Evolutionary conservation across 768 basidiomycete genomes (phyloP).

Genomic region (Rhizopogon vesiculosus): DNA sequence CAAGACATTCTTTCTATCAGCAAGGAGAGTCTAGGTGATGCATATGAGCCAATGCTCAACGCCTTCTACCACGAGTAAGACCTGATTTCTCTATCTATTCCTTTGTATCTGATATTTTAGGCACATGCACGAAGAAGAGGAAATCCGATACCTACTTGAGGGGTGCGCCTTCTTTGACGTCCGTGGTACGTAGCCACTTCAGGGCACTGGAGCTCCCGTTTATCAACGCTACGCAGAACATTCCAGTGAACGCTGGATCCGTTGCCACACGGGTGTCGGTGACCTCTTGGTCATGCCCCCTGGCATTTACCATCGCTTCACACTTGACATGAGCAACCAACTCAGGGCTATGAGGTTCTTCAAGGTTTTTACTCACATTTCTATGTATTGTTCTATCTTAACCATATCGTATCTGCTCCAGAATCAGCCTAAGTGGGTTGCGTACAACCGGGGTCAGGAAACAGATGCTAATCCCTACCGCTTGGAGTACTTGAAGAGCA

Average conservation of each 20-base stretch:
- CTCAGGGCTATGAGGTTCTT: constrained; percentile 79
- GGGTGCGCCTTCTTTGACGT: constrained; percentile 95
- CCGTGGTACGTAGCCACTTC: constrained; percentile 48
- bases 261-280: constrained; percentile 66
- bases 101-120: constrained; percentile 28
- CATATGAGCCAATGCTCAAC: constrained; percentile 79
- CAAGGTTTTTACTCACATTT: constrained; percentile 46
- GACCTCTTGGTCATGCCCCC: constrained; percentile 85
- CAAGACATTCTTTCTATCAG: constrained; percentile 76
- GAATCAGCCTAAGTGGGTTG: constrained; percentile 92
- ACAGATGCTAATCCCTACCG: constrained; percentile 66
- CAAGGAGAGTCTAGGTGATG: constrained; percentile 73
- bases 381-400: not conserved
- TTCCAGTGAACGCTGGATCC: constrained; percentile 71
- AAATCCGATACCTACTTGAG: constrained; percentile 82
- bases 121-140: constrained; percentile 95
- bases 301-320: constrained; percentile 92
- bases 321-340: constrained; percentile 67
- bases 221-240: constrained; percentile 45
- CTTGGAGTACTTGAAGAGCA: constrained; percentile 49
- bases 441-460: constrained; percentile 57
- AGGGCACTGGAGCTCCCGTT: not conserved
- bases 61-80: constrained; percentile 79
- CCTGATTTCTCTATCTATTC: not conserved
- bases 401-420: constrained; percentile 22